Percentiles rank a stretch among this genome's conserved stretches.
Conservation (phyloP, 1,284 basidiomycete genomes). For the Puccinia hordei region DNA sequence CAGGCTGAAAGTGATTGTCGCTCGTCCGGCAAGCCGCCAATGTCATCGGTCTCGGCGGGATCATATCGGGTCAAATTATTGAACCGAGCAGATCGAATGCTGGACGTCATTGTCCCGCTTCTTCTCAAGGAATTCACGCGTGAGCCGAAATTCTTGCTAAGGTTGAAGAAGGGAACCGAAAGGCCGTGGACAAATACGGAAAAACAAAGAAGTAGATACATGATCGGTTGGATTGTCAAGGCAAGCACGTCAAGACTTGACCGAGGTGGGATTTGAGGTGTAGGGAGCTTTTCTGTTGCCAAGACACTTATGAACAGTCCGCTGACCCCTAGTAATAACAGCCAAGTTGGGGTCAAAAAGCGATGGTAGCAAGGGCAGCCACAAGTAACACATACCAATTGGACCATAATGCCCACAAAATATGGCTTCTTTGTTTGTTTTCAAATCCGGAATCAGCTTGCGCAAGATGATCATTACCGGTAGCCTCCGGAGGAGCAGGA, state of each 20-base stretch:
- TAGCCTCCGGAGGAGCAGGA: slow-evolving; percentile 76
- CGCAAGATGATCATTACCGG: slow-evolving; percentile 79
- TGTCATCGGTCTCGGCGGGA: neutral
- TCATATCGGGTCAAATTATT: slow-evolving; percentile 26
- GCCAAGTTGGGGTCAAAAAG: neutral
- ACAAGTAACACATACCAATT: slow-evolving; percentile 42
- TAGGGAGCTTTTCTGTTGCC: slow-evolving; percentile 71
- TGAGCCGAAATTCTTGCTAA: slow-evolving; percentile 81
- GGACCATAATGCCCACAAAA: slow-evolving; percentile 85
- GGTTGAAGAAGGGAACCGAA: slow-evolving; percentile 87
- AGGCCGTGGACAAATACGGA: slow-evolving; percentile 78
- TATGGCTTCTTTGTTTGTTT: slow-evolving; percentile 77
- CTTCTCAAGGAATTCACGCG: slow-evolving; percentile 83
- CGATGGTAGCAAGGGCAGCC: neutral
- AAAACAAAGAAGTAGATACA: slow-evolving; percentile 84
- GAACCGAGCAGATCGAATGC: slow-evolving; percentile 34
- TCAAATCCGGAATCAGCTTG: slow-evolving; percentile 87
- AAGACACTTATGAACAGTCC: slow-evolving; percentile 85
- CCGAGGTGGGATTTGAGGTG: slow-evolving; percentile 64
- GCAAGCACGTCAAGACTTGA: slow-evolving; percentile 70
- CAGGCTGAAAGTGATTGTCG: neutral
- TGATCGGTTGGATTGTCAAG: slow-evolving; percentile 79
- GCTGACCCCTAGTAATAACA: slow-evolving; percentile 55
- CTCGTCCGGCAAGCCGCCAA: neutral
- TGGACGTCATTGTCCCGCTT: slow-evolving; percentile 65